Evolutionary conservation across 1,139 yeast genomes (phyloP).

Genomic region (Pichia norvegensis): DNA sequence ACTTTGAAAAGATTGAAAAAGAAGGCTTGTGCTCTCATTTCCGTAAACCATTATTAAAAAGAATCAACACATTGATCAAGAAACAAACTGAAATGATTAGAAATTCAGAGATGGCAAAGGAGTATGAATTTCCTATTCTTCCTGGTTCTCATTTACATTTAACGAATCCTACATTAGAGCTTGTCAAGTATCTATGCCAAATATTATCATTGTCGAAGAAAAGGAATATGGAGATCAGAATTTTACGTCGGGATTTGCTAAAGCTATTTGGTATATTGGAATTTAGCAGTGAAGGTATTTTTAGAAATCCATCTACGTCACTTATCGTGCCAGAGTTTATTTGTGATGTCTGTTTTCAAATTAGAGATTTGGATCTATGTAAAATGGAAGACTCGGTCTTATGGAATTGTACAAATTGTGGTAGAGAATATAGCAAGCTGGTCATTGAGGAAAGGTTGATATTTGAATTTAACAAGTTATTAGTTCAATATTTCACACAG

Average conservation of each 20-base stretch:
- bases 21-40: constrained; percentile 43
- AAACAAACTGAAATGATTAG: constrained; percentile 68
- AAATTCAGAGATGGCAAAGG: constrained; percentile 54
- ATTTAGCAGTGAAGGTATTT: constrained; percentile 71
- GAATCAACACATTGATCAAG: constrained; percentile 57
- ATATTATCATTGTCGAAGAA: constrained; percentile 60
- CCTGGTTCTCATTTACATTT: constrained; percentile 62
- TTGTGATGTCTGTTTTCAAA: constrained; percentile 72
- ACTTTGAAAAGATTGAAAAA: constrained; percentile 26
- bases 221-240: constrained; percentile 63
- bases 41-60: constrained; percentile 55
- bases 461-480: constrained; percentile 46
- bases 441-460: constrained; percentile 75
- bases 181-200: constrained; percentile 70
- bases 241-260: constrained; percentile 67
- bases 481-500: constrained; percentile 65
- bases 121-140: constrained; percentile 62
- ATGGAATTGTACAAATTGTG: constrained; percentile 70
- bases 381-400: constrained; percentile 44
- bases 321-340: constrained; percentile 59
- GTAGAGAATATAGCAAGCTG: constrained; percentile 53
- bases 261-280: constrained; percentile 72
- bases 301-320: constrained; percentile 67
- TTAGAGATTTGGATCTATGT: constrained; percentile 77
- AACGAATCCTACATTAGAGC: constrained; percentile 68